Conservation (phyloP, 129 eudicot species). For the Gnaphalium uliginosum region DNA sequence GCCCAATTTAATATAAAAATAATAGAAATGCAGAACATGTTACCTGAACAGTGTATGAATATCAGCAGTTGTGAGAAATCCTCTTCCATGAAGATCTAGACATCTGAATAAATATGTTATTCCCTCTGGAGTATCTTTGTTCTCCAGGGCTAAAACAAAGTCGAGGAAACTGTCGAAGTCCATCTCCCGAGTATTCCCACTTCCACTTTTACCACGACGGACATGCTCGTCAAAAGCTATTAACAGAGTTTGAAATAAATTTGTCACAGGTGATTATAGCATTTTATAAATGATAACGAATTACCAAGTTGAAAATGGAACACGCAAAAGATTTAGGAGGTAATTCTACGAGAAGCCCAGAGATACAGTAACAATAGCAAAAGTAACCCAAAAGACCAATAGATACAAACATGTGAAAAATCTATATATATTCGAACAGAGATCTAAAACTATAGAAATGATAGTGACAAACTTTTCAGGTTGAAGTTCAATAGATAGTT, state of each 20-base stretch:
- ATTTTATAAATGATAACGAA: background rate
- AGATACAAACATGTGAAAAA: background rate
- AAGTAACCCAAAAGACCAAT: background rate
- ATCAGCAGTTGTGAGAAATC: slow-evolving; percentile 88
- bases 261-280: background rate
- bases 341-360: background rate
- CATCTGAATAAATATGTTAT: slow-evolving; percentile 84
- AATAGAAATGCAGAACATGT: background rate
- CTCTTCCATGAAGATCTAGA: slow-evolving; percentile 91
- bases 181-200: slow-evolving; percentile 86
- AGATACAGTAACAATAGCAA: background rate
- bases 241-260: background rate
- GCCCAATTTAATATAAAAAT: background rate
- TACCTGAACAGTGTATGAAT: slow-evolving; percentile 96
- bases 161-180: slow-evolving; percentile 94
- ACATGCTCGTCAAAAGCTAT: slow-evolving; percentile 96
- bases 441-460: background rate
- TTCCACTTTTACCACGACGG: slow-evolving; percentile 83
- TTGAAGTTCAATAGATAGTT: background rate
- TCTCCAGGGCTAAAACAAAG: slow-evolving; percentile 91
- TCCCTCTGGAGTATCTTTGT: slow-evolving; percentile 96
- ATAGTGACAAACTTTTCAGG: background rate
- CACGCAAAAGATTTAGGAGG: slow-evolving; percentile 1
- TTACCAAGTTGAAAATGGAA: slow-evolving; percentile 5
- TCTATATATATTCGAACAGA: background rate